phyloP scores from a whole-genome alignment of 2,329 filamentous ascomycete species.

The Stachybotrys chlorohalonatus region DNA sequence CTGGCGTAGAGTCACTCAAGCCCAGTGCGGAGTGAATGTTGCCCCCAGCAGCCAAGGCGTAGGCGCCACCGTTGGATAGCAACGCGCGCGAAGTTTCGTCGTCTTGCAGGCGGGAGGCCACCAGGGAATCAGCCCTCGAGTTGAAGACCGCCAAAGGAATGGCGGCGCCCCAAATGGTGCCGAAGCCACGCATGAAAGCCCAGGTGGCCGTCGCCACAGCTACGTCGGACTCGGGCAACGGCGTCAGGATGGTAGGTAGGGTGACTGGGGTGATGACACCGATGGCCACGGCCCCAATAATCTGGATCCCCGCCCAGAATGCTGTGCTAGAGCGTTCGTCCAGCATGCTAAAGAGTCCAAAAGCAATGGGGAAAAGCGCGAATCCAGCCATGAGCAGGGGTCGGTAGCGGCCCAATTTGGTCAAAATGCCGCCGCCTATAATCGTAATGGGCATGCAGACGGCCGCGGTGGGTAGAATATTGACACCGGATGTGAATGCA shows the following conservation, averaged over 20 bases:
- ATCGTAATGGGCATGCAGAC: slow-evolving; percentile 15
- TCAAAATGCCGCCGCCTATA: slow-evolving; percentile 14
- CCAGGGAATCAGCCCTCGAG: slow-evolving; percentile 5
- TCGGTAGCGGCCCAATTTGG: slow-evolving; percentile 21
- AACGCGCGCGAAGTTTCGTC: slow-evolving; percentile 2
- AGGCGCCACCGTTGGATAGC: slow-evolving; percentile 13
- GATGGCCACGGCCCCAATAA: slow-evolving; percentile 27
- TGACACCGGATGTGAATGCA: slow-evolving; percentile 21
- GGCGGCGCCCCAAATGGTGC: slow-evolving; percentile 35
- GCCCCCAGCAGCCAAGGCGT: slow-evolving; percentile 9
- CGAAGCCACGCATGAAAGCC: slow-evolving; percentile 37
- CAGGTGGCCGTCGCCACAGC: slow-evolving; percentile 29
- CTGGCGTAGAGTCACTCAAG: slow-evolving; percentile 3
- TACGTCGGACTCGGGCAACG: slow-evolving; percentile 24
- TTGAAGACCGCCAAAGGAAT: slow-evolving; percentile 31
- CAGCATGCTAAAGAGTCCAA: slow-evolving; percentile 33
- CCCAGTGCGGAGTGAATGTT: not conserved
- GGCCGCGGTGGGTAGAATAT: slow-evolving; percentile 20
- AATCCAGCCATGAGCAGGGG: slow-evolving; percentile 23
- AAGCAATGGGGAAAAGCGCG: slow-evolving; percentile 23
- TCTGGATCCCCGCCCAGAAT: slow-evolving; percentile 32
- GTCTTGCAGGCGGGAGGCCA: slow-evolving; percentile 2
- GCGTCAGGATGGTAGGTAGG: slow-evolving; percentile 33
- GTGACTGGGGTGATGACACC: slow-evolving; percentile 31
- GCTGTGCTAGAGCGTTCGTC: slow-evolving; percentile 23